Conservation (phyloP, 805 yeast genomes). For the Saturnispora quitensis region DNA sequence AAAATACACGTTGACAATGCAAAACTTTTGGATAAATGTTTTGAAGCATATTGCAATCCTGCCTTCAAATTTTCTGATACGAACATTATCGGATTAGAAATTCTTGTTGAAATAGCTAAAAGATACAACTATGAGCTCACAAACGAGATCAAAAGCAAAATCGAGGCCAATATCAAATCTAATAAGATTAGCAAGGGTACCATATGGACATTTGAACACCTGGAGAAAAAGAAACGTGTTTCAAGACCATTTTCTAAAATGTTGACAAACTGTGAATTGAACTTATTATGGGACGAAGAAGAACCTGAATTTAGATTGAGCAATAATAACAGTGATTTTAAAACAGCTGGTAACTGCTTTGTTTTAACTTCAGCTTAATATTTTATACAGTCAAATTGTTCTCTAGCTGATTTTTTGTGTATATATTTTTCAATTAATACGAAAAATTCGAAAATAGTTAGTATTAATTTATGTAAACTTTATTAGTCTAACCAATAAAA, state of each 20-base stretch:
- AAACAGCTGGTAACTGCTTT: constrained; percentile 1
- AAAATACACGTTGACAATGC: background rate
- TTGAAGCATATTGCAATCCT: background rate
- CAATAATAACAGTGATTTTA: background rate
- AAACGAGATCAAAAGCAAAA: background rate
- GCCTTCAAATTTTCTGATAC: background rate
- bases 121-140: background rate
- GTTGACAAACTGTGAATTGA: background rate
- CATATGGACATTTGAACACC: background rate
- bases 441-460: too few species aligned
- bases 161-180: background rate
- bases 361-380: background rate
- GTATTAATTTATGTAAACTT: too few species aligned
- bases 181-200: background rate
- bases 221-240: background rate
- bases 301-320: background rate
- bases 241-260: background rate
- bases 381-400: background rate
- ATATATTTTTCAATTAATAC: background rate
- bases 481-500: too few species aligned
- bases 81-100: constrained; percentile 3
- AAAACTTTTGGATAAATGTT: background rate
- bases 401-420: background rate
- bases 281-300: background rate
- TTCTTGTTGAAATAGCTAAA: background rate